phyloP scores from a whole-genome alignment of 139 green algal genomes.

The Chlorella sp. region DNA sequence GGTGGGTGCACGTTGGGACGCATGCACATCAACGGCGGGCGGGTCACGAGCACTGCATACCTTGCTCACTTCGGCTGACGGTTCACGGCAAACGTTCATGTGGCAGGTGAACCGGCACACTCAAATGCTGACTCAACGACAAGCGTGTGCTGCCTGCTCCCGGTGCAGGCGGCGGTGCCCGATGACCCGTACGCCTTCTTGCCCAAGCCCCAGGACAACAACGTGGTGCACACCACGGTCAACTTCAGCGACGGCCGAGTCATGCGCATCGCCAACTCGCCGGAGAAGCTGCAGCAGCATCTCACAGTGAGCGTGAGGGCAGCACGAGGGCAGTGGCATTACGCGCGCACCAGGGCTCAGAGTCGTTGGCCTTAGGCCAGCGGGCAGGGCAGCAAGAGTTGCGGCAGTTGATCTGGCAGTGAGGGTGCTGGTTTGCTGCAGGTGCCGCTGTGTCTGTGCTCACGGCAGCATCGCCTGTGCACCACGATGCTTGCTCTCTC shows the following conservation, averaged over 20 bases:
- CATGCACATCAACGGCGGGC: no score
- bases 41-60: not conserved
- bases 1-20: no score
- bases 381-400: no score
- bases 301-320: slow-evolving; percentile 37
- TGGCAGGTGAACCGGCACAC: no score
- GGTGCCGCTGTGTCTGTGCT: no score
- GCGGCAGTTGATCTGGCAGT: no score
- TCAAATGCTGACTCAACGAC: not conserved
- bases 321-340: no score
- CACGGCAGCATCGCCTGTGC: no score
- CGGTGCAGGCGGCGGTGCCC: slow-evolving; percentile 16
- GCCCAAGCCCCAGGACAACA: slow-evolving; percentile 75
- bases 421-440: no score
- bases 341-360: no score
- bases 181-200: slow-evolving; percentile 83
- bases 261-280: slow-evolving; percentile 82
- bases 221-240: slow-evolving; percentile 65
- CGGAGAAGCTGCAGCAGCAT: slow-evolving; percentile 70
- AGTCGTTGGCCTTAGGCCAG: no score
- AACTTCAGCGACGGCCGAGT: slow-evolving; percentile 56
- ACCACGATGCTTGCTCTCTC: not conserved
- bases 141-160: not conserved
- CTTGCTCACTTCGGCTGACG: not conserved
- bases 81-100: not conserved